Conservation (phyloP, 495 filamentous ascomycete species). For the Penicillium diatomitis region DNA sequence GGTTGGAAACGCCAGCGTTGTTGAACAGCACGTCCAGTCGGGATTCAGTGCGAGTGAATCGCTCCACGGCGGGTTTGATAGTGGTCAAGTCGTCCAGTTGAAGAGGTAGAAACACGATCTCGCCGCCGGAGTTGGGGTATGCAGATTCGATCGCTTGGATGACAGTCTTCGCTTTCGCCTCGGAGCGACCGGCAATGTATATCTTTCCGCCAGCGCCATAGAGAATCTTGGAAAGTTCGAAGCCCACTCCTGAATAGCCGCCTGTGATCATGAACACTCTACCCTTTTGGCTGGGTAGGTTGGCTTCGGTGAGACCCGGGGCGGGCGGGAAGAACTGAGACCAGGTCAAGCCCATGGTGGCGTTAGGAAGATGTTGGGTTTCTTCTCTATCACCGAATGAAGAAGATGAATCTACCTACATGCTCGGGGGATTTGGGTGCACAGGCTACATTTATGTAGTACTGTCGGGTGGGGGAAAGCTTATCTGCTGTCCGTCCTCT, state of each 20-base stretch:
- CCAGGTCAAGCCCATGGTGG: neutral
- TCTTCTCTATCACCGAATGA: too few species aligned
- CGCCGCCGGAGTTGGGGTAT: slow-evolving; percentile 8
- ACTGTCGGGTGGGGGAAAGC: too few species aligned
- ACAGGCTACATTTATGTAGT: too few species aligned
- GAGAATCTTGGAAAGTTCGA: slow-evolving; percentile 4
- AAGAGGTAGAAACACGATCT: slow-evolving; percentile 35
- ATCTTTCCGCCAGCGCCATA: slow-evolving; percentile 24
- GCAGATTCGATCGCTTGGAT: slow-evolving; percentile 25
- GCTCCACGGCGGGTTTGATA: slow-evolving; percentile 36
- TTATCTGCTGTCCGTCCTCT: too few species aligned
- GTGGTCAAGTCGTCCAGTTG: slow-evolving; percentile 40
- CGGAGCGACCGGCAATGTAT: slow-evolving; percentile 37
- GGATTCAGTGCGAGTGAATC: slow-evolving; percentile 28
- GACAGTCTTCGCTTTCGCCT: slow-evolving; percentile 22
- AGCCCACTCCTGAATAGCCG: slow-evolving; percentile 6
- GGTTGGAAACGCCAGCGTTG: slow-evolving; percentile 42
- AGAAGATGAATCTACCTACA: too few species aligned
- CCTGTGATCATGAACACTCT: slow-evolving; percentile 6
- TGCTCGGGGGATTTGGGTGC: too few species aligned
- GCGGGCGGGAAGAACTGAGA: slow-evolving; percentile 3
- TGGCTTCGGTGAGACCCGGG: slow-evolving; percentile 1
- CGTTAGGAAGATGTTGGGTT: too few species aligned
- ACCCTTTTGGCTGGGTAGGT: slow-evolving; percentile 4
- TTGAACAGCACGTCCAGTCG: slow-evolving; percentile 47